Evolutionary conservation across 164 flowering plant genomes (phyloP).

Genomic region (Nymphaea colorata): DNA sequence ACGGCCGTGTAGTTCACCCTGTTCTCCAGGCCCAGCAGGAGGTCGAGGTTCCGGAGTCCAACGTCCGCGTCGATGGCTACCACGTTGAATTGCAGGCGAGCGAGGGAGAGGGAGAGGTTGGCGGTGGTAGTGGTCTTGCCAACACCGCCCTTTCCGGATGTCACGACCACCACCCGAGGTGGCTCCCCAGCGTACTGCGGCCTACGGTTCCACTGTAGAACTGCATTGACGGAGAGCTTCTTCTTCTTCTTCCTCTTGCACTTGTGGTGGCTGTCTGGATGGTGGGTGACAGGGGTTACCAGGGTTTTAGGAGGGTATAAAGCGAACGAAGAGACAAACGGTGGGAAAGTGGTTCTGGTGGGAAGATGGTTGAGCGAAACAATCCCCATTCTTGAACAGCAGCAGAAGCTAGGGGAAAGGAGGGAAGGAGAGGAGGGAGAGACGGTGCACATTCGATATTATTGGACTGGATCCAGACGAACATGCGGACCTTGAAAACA

Average conservation of each 20-base stretch:
- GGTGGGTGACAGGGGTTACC: constrained; percentile 5
- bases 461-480: no score
- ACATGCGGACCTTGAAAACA: no score
- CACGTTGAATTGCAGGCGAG: constrained; percentile 88
- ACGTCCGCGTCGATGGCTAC: constrained; percentile 97
- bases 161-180: constrained; percentile 88
- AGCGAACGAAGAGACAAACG: background rate
- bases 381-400: constrained; percentile 2
- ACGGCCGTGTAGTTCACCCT: constrained; percentile 93
- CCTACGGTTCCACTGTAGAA: constrained; percentile 78
- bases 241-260: constrained; percentile 1
- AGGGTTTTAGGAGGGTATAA: constrained; percentile 7
- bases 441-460: background rate
- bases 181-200: constrained; percentile 71
- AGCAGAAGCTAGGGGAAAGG: background rate
- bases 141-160: constrained; percentile 99
- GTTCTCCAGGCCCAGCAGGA: constrained; percentile 84
- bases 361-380: constrained; percentile 11
- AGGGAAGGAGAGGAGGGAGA: background rate
- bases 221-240: constrained; percentile 18
- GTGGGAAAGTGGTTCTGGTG: constrained; percentile 10
- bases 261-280: background rate
- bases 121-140: constrained; percentile 99
- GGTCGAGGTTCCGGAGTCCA: constrained; percentile 87
- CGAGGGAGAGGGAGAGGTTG: constrained; percentile 79